Evolutionary conservation across 371 early-diverging fungal species (phyloP).

Genomic region (Phascolomyces articulosus): DNA sequence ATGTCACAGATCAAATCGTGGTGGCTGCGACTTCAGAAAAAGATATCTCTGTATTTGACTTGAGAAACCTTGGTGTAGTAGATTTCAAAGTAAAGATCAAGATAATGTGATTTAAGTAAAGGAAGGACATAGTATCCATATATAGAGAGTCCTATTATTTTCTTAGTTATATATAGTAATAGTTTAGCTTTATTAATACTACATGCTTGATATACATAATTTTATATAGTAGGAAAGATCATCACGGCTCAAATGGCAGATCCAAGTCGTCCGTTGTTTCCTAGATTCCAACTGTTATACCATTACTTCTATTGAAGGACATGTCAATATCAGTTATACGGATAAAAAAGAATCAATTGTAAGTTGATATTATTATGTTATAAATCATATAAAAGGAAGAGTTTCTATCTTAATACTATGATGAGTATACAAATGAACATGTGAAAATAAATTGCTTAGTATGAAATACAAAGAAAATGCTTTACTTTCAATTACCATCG

Average conservation of each 20-base stretch:
- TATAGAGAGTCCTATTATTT: no score
- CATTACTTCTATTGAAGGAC: conserved; percentile 89
- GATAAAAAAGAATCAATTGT: conserved; percentile 74
- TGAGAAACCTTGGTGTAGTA: no score
- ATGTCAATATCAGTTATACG: conserved; percentile 87
- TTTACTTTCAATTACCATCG: conserved; percentile 96
- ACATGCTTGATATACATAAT: not conserved
- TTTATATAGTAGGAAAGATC: conserved; percentile 28
- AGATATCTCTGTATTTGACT: conserved; percentile 76
- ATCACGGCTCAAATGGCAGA: conserved; percentile 78
- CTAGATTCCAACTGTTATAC: conserved; percentile 79
- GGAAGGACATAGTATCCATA: not conserved
- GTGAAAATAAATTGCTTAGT: no score
- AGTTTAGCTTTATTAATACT: not conserved
- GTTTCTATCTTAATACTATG: conserved; percentile 20
- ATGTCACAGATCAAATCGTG: conserved; percentile 56
- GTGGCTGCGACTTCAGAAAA: conserved; percentile 58
- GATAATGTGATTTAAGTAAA: conserved; percentile 28
- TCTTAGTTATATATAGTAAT: no score
- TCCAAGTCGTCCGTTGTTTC: conserved; percentile 77
- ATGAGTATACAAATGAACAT: no score
- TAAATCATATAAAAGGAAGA: not conserved
- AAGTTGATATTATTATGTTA: conserved; percentile 18
- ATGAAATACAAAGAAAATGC: conserved; percentile 59
- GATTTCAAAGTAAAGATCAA: conserved; percentile 73